These are phyloP conservation scores for Pestalotiopsis fici DNA, from an alignment of 2,329 filamentous ascomycete species.

Conservation along the genomic window DNA sequence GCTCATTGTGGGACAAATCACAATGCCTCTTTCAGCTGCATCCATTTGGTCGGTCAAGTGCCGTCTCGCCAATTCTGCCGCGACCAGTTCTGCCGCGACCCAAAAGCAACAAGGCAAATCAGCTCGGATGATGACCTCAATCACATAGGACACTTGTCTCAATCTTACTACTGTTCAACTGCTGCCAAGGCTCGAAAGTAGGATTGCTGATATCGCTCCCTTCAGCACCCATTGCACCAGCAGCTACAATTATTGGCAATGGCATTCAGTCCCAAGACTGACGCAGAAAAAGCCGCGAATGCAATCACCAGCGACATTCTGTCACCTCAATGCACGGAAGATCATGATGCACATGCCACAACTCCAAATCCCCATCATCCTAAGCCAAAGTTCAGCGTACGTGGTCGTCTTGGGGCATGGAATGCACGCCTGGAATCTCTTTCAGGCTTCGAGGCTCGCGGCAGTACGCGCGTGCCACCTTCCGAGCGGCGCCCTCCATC, in stretches of 20 bases:
- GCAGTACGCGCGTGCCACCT: conserved; percentile 38
- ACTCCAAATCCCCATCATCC: too few species aligned
- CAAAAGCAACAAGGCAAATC: too few species aligned
- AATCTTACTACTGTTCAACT: too few species aligned
- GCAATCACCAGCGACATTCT: neutral
- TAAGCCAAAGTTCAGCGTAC: neutral
- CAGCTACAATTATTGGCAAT: neutral
- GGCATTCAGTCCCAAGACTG: neutral
- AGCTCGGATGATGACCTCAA: too few species aligned
- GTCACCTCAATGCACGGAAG: neutral
- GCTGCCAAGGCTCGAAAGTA: too few species aligned
- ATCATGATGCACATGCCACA: neutral
- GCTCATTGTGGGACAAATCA: neutral
- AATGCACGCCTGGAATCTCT: conserved; percentile 1
- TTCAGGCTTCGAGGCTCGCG: conserved; percentile 34
- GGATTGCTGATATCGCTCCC: too few species aligned
- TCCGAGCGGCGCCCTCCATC: conserved; percentile 31
- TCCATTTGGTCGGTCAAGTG: neutral
- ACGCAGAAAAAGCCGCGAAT: neutral
- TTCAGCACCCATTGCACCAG: too few species aligned
- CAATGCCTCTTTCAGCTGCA: neutral
- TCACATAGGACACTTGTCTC: too few species aligned
- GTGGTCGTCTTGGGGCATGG: neutral
- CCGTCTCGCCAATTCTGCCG: neutral
- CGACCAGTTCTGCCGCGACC: neutral